These are phyloP conservation scores for Sugiyamaella lignohabitans DNA, from an alignment of 805 yeast genomes.

Conservation along the genomic window DNA sequence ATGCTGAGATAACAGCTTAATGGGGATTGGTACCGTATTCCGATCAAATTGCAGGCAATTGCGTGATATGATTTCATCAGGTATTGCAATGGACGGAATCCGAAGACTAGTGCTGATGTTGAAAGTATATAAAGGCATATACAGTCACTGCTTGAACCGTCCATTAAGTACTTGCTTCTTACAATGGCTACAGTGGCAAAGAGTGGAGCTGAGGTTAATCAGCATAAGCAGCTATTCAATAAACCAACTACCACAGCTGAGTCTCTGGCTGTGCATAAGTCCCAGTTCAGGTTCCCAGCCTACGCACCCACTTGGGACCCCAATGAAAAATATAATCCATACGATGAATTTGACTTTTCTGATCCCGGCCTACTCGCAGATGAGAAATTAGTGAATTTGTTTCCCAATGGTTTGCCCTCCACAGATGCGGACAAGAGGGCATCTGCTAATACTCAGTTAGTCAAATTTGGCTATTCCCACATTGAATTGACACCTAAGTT, in stretches of 20 bases:
- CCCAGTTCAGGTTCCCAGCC: slow-evolving; percentile 39
- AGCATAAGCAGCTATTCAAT: not conserved
- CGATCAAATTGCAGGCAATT: too few relatives aligned
- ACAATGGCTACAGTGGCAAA: not conserved
- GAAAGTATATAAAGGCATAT: not conserved
- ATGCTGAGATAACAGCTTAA: too few relatives aligned
- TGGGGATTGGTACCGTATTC: too few relatives aligned
- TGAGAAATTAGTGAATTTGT: slow-evolving; percentile 44
- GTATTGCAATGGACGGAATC: not conserved
- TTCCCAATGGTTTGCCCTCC: slow-evolving; percentile 30
- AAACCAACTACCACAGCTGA: not conserved
- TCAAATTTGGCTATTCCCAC: slow-evolving; percentile 23
- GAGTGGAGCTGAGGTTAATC: not conserved
- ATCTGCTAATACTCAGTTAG: slow-evolving; percentile 13
- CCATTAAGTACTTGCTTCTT: not conserved
- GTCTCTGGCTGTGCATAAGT: slow-evolving; percentile 1
- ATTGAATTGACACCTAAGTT: slow-evolving; percentile 55
- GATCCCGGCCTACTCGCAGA: slow-evolving; percentile 64
- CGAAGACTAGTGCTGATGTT: not conserved
- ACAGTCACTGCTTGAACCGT: not conserved
- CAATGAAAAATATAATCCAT: slow-evolving; percentile 43
- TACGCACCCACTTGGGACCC: slow-evolving; percentile 67
- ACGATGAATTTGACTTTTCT: slow-evolving; percentile 46
- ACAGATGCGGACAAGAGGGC: slow-evolving; percentile 8
- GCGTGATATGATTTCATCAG: not conserved